phyloP scores from a whole-genome alignment of 176 grass and related monocot species.

The Elaeis guineensis region DNA sequence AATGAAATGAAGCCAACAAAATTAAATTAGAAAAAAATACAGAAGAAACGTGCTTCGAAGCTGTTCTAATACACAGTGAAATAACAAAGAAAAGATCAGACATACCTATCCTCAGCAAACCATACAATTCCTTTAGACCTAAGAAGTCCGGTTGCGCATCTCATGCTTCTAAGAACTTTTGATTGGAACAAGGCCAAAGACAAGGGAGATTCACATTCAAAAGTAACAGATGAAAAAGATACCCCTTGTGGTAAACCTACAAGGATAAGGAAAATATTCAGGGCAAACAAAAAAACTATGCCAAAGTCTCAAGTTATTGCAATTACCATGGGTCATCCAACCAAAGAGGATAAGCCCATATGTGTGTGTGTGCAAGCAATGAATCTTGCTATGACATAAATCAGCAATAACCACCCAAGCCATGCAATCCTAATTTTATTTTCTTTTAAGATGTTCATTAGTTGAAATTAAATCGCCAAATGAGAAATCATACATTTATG shows the following conservation, averaged over 20 bases:
- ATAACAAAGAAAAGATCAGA: neutral
- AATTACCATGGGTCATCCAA: no score
- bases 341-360: no score
- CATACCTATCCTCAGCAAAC: conserved; percentile 20
- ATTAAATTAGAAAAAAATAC: neutral
- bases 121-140: conserved; percentile 21
- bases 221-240: conserved; percentile 12
- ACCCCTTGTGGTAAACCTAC: conserved; percentile 9
- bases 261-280: neutral
- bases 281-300: neutral
- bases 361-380: no score
- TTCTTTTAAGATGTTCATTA: no score
- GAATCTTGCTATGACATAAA: no score
- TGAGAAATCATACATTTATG: no score
- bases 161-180: conserved; percentile 16
- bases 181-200: conserved; percentile 14
- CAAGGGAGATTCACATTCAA: conserved; percentile 20
- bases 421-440: no score
- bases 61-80: neutral
- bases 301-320: neutral
- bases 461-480: no score
- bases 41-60: neutral
- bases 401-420: no score
- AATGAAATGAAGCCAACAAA: no score
- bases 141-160: neutral